Conservation (phyloP, 2,329 filamentous ascomycete genomes). For the Pseudocercospora fuligena region DNA sequence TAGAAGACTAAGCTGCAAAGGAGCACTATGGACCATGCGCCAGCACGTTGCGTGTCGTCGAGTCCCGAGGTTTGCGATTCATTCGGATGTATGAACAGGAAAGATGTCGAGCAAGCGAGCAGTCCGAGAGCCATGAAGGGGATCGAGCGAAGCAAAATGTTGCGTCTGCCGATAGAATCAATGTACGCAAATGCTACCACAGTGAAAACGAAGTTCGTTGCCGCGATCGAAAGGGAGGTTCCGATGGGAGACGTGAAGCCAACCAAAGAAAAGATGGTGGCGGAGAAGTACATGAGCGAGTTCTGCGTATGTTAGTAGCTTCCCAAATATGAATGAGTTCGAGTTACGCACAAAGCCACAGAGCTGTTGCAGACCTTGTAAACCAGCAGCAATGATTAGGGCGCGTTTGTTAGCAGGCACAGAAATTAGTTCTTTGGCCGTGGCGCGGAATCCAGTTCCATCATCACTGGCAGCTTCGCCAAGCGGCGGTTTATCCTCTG, state of each 20-base stretch:
- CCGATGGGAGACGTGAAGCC: conserved; percentile 52
- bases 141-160: conserved; percentile 79
- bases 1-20: conserved; percentile 79
- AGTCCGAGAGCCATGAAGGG: conserved; percentile 82
- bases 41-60: not conserved
- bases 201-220: conserved; percentile 54
- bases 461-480: conserved; percentile 13
- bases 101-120: conserved; percentile 71
- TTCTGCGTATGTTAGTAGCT: conserved; percentile 39
- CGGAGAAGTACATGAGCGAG: conserved; percentile 55
- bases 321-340: not conserved
- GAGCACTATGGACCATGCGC: conserved; percentile 57
- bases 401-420: conserved; percentile 69
- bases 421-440: conserved; percentile 44
- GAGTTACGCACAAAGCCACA: conserved; percentile 28
- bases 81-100: conserved; percentile 61
- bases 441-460: conserved; percentile 13
- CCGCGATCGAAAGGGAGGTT: conserved; percentile 50
- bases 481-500: conserved; percentile 28
- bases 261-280: conserved; percentile 54
- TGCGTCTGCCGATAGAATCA: conserved; percentile 50
- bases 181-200: conserved; percentile 52
- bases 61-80: conserved; percentile 4
- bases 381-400: conserved; percentile 79
- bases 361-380: conserved; percentile 83